Evolutionary conservation across 441 rosid species (phyloP), one percentile per base, ranked within the genome.

Genomic region (Populus hybrid): DNA sequence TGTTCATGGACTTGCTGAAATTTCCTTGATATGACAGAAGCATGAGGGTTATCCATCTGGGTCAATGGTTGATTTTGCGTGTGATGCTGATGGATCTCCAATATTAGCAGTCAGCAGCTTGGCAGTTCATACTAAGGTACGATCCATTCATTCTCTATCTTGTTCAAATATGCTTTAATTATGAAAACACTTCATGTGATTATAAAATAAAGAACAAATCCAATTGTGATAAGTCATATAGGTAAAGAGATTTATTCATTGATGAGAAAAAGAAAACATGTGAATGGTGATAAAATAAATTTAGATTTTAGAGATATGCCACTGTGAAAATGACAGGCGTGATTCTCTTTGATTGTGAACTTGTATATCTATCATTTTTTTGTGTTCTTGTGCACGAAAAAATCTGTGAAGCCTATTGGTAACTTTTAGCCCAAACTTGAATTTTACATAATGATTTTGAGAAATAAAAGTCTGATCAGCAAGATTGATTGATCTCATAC

Each of bases 11-110:
- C 42, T 75, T 10, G 24, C 23, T 70, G 40, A 1, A 59, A 67
- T 75, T 72, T 69, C 80, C 79, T 75, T 78, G 5, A 21, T 73
- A 7, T 79, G 76, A 53, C 87, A 90, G 90, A 92, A 87, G 79
- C 79, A 85, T 50, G 94, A 82, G 66, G 96, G 95, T 79, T 92
- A 92, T 77, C 98, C 98, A 63, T 91, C 97, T 61, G 96, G 97
- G 3, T 88, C 94, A 4, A 85, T 91, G 93, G 94, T 95, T 80
- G 99, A 93, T 84, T 92, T 90, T 85, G 96, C 98, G 16, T 89
- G 94, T 79, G 98, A 88, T 80, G 86, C 83, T 66, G 91, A 88
- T 88, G 99, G 97, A 82, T 86, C 91, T 85, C 94, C 96, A 11
- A 86, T 93, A 76, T 78, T 93, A 50, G 97, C 99, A 69, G 84